Evolutionary conservation across 345 rosid species (phyloP), one percentile per base, ranked within the genome.

Genomic region (Conringia planisiliqua): DNA sequence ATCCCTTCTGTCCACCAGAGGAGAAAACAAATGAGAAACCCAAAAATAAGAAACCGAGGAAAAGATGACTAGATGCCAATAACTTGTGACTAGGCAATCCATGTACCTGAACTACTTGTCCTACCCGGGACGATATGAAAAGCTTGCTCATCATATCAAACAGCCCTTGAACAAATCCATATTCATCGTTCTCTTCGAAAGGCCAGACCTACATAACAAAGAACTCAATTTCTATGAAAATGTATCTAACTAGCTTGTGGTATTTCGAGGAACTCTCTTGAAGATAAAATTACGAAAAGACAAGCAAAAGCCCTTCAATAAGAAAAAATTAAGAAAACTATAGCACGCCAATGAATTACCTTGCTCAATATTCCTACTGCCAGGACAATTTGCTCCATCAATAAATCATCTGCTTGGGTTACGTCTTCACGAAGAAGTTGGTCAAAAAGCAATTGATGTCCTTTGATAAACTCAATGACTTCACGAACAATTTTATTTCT

Each of bases 321-420:
- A 63, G 11, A 32, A 63, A 52, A 29, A 38, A 8, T 10, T 32
- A 16, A 18, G 24, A 57, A 46, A 56, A 70, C 8, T 39, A 16
- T 11, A 51, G 56, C n/a, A 43, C 69, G 5, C 38, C 29, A 64
- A 46, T 27, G 61, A 59, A 65, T 74, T 76, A 85, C 98, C 93
- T 91, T 94, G 87, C 89, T 87, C 38, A 94, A 85, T 70, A 88
- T 85, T 72, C 97, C 98, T 80, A 90, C 97, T 58, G 91, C 86
- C 71, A 94, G 97, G 81, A 85, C 86, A 40, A 90, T 85, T 82
- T 90, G 97, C 85, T 91, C 98, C 91, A 84, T 85, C 77, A 81
- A 81, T 83, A 87, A 73, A 72, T 90, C 95, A 83, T 88, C 88
- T 59, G 85, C 88, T 60, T 78, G 82, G 78, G 82, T 78, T 78